Conservation (phyloP, 352 stramenopile genomes). For the Phytophthora citricola region DNA sequence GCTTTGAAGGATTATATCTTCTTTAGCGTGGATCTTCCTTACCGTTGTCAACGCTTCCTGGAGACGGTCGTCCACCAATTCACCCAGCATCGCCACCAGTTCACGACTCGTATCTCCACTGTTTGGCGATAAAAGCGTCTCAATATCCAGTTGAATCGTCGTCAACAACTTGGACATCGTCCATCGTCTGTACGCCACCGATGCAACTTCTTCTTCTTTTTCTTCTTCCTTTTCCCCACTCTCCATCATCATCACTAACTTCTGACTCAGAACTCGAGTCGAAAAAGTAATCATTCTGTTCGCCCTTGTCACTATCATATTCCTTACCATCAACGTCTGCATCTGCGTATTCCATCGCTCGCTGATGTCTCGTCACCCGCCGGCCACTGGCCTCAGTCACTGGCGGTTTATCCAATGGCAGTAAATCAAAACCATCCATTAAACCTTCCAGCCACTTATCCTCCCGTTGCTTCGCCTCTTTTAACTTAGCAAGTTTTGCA, state of each 20-base stretch:
- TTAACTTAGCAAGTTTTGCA: conserved; percentile 57
- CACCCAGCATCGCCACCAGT: conserved; percentile 35
- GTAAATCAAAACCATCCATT: conserved; percentile 56
- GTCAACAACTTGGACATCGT: conserved; percentile 54
- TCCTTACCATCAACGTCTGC: not conserved
- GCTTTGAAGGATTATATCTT: conserved; percentile 30
- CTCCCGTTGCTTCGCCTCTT: conserved; percentile 41
- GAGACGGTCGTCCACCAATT: conserved; percentile 41
- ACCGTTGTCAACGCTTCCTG: conserved; percentile 21
- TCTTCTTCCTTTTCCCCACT: conserved; percentile 3
- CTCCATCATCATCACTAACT: conserved; percentile 8
- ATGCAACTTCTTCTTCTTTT: conserved; percentile 5
- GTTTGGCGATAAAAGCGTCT: conserved; percentile 24
- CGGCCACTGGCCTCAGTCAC: conserved; percentile 15
- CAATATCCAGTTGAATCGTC: conserved; percentile 40
- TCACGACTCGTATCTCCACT: conserved; percentile 31
- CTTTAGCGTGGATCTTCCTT: conserved; percentile 18
- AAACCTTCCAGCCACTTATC: conserved; percentile 62
- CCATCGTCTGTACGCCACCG: conserved; percentile 48
- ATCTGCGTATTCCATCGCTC: conserved; percentile 5
- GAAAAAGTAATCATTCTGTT: conserved; percentile 9
- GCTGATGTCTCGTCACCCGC: conserved; percentile 29
- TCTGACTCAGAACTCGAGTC: conserved; percentile 23
- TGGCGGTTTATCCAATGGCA: conserved; percentile 32
- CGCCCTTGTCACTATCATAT: conserved; percentile 3